These are phyloP conservation scores for Plasmopara halstedii DNA, from an alignment of 352 stramenopile genomes.

Conservation along the genomic window DNA sequence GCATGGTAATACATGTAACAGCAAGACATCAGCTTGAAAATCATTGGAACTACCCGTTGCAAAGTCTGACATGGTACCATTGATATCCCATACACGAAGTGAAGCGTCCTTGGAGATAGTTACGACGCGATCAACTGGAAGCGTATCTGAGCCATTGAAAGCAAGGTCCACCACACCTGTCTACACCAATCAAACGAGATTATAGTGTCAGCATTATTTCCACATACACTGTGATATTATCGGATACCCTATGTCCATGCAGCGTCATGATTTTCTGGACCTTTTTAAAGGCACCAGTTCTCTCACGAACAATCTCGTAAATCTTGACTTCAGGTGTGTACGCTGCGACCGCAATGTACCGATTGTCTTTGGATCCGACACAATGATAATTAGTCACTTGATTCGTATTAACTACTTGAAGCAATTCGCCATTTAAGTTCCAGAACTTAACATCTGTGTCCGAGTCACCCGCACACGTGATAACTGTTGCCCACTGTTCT, in stretches of 20 bases:
- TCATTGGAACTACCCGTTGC: too few relatives aligned
- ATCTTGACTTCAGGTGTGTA: constrained; percentile 83
- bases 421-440: constrained; percentile 49
- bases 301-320: constrained; percentile 72
- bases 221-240: constrained; percentile 3
- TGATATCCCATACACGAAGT: constrained; percentile 74
- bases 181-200: constrained; percentile 16
- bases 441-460: constrained; percentile 84
- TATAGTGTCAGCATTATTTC: constrained; percentile 6
- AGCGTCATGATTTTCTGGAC: constrained; percentile 80
- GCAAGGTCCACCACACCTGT: constrained; percentile 67
- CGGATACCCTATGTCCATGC: constrained; percentile 67
- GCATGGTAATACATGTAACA: not conserved
- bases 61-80: constrained; percentile 33
- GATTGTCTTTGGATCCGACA: constrained; percentile 73
- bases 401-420: constrained; percentile 75
- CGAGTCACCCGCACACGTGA: constrained; percentile 55
- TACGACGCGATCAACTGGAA: constrained; percentile 66
- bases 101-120: constrained; percentile 76
- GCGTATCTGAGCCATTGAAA: constrained; percentile 61
- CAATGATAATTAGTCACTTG: constrained; percentile 78
- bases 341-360: constrained; percentile 67
- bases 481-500: constrained; percentile 58
- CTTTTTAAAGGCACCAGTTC: constrained; percentile 71
- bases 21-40: too few relatives aligned